A percentile compares a stretch with the other conserved stretches of the same genome.
Conservation (phyloP, 768 basidiomycete genomes). For the Amylocystis lapponica region DNA sequence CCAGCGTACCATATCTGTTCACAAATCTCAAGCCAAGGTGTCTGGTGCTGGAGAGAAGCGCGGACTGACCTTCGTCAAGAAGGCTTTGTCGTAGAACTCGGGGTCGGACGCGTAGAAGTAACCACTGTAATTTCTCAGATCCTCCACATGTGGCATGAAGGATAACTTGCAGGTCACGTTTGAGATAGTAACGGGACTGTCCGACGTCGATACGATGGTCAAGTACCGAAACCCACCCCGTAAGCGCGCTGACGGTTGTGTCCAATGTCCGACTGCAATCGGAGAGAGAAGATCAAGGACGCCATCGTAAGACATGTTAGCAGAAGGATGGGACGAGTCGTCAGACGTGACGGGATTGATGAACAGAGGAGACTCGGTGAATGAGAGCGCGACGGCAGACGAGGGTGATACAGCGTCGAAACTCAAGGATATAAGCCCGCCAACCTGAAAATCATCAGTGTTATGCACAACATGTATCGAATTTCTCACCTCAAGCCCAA, state of each 20-base stretch:
- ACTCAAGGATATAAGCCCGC: slow-evolving; percentile 46
- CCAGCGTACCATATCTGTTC: slow-evolving; percentile 50
- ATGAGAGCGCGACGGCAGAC: slow-evolving; percentile 43
- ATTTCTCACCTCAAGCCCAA: slow-evolving; percentile 42
- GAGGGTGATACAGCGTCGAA: slow-evolving; percentile 28
- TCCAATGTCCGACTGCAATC: slow-evolving; percentile 37
- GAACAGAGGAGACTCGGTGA: slow-evolving; percentile 53
- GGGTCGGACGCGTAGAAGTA: slow-evolving; percentile 48
- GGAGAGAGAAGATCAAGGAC: slow-evolving; percentile 37
- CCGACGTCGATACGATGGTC: slow-evolving; percentile 37
- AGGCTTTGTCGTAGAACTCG: slow-evolving; percentile 37
- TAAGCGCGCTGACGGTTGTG: slow-evolving; percentile 38
- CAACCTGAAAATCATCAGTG: slow-evolving; percentile 33
- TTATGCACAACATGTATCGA: background rate
- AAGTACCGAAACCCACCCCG: slow-evolving; percentile 52
- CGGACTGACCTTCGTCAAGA: slow-evolving; percentile 39
- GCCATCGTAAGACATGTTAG: slow-evolving; percentile 40
- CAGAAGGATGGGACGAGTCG: slow-evolving; percentile 31
- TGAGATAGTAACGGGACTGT: slow-evolving; percentile 33
- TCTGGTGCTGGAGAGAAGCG: no score
- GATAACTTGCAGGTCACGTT: slow-evolving; percentile 47
- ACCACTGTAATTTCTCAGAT: slow-evolving; percentile 44
- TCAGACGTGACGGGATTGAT: slow-evolving; percentile 48
- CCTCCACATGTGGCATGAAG: slow-evolving; percentile 47
- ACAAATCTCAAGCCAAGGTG: no score